Evolutionary conservation across 2,329 filamentous ascomycete genomes (phyloP), one percentile per base, ranked within the genome.

Genomic region (Fusarium paranaense): DNA sequence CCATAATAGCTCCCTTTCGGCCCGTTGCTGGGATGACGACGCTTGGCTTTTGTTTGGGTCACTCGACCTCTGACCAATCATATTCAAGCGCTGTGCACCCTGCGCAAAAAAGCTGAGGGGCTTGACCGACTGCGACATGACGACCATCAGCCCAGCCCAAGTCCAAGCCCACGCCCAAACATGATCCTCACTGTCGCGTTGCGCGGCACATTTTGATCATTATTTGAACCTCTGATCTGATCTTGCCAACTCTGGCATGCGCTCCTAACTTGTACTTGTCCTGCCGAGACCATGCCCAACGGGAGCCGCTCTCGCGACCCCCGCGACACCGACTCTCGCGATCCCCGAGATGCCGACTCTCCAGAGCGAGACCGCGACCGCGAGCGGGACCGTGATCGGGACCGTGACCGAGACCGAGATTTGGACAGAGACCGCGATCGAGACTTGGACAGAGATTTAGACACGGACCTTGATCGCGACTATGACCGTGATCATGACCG

Each of bases 51-150:
- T 78, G 64, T 75, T 78, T 76, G 61, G 71, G 50, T 60, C 69
- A 16, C 40, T 33, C 32, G 52, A 50, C 59, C 38, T 59, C 40
- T 20, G 60, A 35, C 76, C 76, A 77, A 77, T 77, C 47, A 77
- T 5, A 56, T 45, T 3, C n/a, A 59, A 50, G 71, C 74, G 72
- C 70, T 70, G 30, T 58, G 42, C 64, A 70, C 45, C 65, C 62
- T 57, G 52, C 66, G 54, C 58, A 64, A 67, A 64, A 71, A 64
- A 72, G 69, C 69, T 78, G 76, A 76, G 75, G 75, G 75, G 75
- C 75, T 77, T 67, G 66, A 65, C 60, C 66, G 62, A 66, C 67
- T 62, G 70, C 66, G 61, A 72, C 69, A 68, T 72, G 68, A 69
- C 70, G 33, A 66, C 52, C 30, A 62, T 61, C 65, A 40, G 50